These are phyloP conservation scores for Teunomyces gatunensis DNA, from an alignment of 805 yeast species.

Conservation along the genomic window DNA sequence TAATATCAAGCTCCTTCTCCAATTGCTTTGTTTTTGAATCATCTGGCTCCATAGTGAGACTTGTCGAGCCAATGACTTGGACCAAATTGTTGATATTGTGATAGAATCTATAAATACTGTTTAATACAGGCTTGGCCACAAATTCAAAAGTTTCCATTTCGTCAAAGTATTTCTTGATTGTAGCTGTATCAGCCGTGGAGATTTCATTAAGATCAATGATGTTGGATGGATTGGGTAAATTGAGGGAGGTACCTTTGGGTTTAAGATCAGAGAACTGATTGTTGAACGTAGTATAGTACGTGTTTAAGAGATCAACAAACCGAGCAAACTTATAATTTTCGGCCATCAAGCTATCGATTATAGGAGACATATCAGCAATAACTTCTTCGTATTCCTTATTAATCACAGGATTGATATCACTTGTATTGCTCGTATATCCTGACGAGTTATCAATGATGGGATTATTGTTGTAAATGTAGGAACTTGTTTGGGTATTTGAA, in stretches of 20 bases:
- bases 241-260: constrained; percentile 5
- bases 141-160: constrained; percentile 37
- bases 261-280: constrained; percentile 21
- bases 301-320: constrained; percentile 26
- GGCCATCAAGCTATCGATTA: constrained; percentile 33
- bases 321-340: constrained; percentile 37
- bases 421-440: constrained; percentile 4
- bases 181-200: constrained; percentile 11
- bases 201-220: constrained; percentile 24
- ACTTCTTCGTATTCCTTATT: constrained; percentile 30
- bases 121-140: constrained; percentile 33
- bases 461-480: constrained; percentile 26
- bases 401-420: background rate
- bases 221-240: constrained; percentile 32
- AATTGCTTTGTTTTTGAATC: constrained; percentile 18
- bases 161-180: constrained; percentile 18
- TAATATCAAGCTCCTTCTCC: constrained; percentile 30
- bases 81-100: constrained; percentile 21
- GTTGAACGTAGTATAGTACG: constrained; percentile 28
- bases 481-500: constrained; percentile 14
- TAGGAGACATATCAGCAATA: constrained; percentile 30
- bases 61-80: constrained; percentile 5
- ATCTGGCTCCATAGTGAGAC: constrained; percentile 6
- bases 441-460: constrained; percentile 28
- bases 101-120: constrained; percentile 32